Evolutionary conservation across 306 rosid genomes (phyloP), one percentile per base, ranked within the genome.

Genomic region (Cotoneaster glaucophyllus): DNA sequence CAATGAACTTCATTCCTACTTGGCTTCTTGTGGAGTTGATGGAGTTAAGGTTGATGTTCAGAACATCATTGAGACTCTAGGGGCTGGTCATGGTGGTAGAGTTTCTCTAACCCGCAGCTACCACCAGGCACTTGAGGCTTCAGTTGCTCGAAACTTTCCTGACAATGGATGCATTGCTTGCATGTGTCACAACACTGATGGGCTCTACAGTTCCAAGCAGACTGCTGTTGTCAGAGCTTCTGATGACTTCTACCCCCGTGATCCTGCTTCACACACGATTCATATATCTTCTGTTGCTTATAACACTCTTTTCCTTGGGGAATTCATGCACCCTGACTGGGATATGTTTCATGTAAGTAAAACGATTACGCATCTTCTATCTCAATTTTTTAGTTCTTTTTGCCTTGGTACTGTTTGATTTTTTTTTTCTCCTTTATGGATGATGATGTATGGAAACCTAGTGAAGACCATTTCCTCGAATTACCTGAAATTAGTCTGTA

Each of bases 1-100:
- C 82, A 88, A 96, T 13, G 99, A 96, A 80, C 99, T 96, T 64
- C 98, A 96, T 75, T 85, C 96, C 28, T 96, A 96, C 86, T 73
- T 96, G 78, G 97, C 97, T 61, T 89, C 99, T 13, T 89, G 98
- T 78, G 99, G 99, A 76, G 92, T 90, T 22, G 99, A 96, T 72
- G 99, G 99, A 3, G 99, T 96, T 37, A 96, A 96, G 86, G 99
- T 96, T 74, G 99, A 96, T 59, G 99, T 96, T 71, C 99, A 96
- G 68, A 92, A 89, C 89, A 92, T 96, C 52, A 90, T 96, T 10
- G 99, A 92, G 86, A 96, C 99, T 52, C 93, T 92, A 32, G 99
- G 99, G 45, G 83, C 91, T 50, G 99, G 99, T 50, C 90, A 90
- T 34, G 99, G 99, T 28, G 99, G 99, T 41, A 78, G 99, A 78